These are phyloP conservation scores for Sporothrix sp. DNA, from an alignment of 2,329 filamentous ascomycete genomes.

Conservation along the genomic window DNA sequence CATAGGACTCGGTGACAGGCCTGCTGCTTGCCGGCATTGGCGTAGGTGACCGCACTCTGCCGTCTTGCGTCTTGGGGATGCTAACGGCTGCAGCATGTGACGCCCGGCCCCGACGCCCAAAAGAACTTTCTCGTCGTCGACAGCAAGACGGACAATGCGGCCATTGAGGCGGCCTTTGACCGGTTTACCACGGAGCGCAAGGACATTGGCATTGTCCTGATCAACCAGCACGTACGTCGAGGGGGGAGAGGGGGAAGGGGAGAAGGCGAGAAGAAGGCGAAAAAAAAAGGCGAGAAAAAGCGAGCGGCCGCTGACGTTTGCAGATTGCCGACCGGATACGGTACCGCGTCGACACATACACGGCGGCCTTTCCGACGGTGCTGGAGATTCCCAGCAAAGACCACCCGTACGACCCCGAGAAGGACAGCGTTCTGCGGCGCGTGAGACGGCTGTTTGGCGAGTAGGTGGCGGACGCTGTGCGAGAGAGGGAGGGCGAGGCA, in stretches of 20 bases:
- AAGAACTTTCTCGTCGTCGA: slow-evolving; percentile 99
- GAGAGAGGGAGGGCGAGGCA: no score
- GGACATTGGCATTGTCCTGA: slow-evolving; percentile 91
- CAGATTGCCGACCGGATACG: slow-evolving; percentile 92
- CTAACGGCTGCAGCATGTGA: slow-evolving; percentile 73
- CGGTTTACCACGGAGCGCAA: slow-evolving; percentile 82
- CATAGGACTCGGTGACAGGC: slow-evolving; percentile 87
- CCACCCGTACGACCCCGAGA: slow-evolving; percentile 97
- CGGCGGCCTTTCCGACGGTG: slow-evolving; percentile 88
- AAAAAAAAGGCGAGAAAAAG: no score
- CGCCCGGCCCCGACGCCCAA: slow-evolving; percentile 74
- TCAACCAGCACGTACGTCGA: slow-evolving; percentile 83
- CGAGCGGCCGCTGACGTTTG: slow-evolving; percentile 2
- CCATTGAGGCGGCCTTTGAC: slow-evolving; percentile 86
- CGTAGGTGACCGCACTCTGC: slow-evolving; percentile 42
- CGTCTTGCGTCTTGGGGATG: background rate
- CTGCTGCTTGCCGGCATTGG: slow-evolving; percentile 91
- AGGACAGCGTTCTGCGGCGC: slow-evolving; percentile 90
- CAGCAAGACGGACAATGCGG: slow-evolving; percentile 75
- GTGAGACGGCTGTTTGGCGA: slow-evolving; percentile 62
- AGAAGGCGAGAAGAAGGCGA: background rate
- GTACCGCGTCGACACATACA: slow-evolving; percentile 81
- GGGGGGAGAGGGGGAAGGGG: background rate
- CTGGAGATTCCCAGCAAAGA: slow-evolving; percentile 98
- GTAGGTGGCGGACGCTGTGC: slow-evolving; percentile 39